phyloP scores from a whole-genome alignment of 805 yeast genomes.

The Sungouiella thailandica region DNA sequence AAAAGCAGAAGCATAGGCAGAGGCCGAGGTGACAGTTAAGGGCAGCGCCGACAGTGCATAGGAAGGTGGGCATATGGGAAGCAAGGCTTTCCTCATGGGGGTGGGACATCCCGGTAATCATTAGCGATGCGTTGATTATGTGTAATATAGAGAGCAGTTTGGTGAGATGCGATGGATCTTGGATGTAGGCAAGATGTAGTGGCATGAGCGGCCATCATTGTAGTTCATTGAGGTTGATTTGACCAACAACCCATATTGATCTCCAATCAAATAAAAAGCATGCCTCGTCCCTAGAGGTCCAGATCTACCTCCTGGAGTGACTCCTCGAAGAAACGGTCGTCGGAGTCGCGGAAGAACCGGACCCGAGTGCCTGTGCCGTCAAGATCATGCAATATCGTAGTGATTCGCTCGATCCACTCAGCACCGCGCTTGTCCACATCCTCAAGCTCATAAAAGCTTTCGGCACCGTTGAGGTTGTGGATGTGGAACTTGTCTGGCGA shows the following conservation, averaged over 20 bases:
- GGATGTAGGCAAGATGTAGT: too few species aligned
- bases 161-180: not conserved
- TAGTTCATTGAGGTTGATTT: too few species aligned
- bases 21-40: not conserved
- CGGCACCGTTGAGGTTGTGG: slow-evolving; percentile 22
- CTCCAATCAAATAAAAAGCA: too few species aligned
- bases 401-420: slow-evolving; percentile 31
- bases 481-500: not conserved
- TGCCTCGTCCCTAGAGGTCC: too few species aligned
- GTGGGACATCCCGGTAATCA: not conserved
- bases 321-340: slow-evolving; percentile 26
- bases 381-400: slow-evolving; percentile 23
- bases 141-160: slow-evolving; percentile 5
- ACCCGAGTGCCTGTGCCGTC: slow-evolving; percentile 26
- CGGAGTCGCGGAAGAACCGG: slow-evolving; percentile 31
- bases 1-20: not conserved
- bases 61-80: not conserved
- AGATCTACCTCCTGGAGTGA: slow-evolving; percentile 11
- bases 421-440: slow-evolving; percentile 36
- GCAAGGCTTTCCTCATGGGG: not conserved
- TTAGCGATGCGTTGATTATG: slow-evolving; percentile 1
- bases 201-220: too few species aligned
- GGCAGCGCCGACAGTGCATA: not conserved
- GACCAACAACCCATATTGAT: too few species aligned
- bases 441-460: slow-evolving; percentile 27